phyloP scores from a whole-genome alignment of 331 rosid genomes.

The Malus hybrid region DNA sequence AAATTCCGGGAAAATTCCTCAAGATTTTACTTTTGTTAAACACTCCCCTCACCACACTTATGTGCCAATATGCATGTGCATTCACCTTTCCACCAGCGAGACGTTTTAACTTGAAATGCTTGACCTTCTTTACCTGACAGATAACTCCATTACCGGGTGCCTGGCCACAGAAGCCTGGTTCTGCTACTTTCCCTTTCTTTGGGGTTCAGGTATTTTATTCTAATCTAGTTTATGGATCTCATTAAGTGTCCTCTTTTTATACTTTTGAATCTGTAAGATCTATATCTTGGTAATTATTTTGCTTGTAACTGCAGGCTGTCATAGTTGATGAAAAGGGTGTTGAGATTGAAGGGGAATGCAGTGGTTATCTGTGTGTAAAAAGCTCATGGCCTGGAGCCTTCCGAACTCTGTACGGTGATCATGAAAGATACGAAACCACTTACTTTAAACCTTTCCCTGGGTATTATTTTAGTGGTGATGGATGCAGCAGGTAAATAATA shows the following conservation, averaged over 20 bases:
- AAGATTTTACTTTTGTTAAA: not conserved
- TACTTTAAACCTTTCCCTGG: constrained; percentile 95
- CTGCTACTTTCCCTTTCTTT: constrained; percentile 96
- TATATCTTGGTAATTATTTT: constrained; percentile 12
- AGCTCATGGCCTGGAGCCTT: constrained; percentile 98
- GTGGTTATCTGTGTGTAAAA: constrained; percentile 85
- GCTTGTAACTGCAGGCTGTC: constrained; percentile 51
- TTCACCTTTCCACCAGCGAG: not conserved
- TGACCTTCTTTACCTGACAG: constrained; percentile 35
- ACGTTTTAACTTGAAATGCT: not conserved
- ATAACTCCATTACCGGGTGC: constrained; percentile 97
- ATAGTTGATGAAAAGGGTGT: constrained; percentile 93
- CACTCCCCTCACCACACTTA: not conserved
- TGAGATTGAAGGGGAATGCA: constrained; percentile 90
- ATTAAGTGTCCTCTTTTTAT: constrained; percentile 1
- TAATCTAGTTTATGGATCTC: constrained; percentile 10
- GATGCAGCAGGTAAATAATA: constrained; percentile 69
- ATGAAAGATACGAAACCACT: constrained; percentile 93
- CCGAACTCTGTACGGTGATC: constrained; percentile 92
- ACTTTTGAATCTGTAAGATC: not conserved
- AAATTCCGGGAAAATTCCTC: not conserved
- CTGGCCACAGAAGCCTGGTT: constrained; percentile 98
- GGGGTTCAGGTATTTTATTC: constrained; percentile 74
- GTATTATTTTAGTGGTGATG: constrained; percentile 96
- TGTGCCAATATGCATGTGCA: not conserved